Evolutionary conservation across 2,329 filamentous ascomycete species (phyloP).

Genomic region (Cladosporium sp.): DNA sequence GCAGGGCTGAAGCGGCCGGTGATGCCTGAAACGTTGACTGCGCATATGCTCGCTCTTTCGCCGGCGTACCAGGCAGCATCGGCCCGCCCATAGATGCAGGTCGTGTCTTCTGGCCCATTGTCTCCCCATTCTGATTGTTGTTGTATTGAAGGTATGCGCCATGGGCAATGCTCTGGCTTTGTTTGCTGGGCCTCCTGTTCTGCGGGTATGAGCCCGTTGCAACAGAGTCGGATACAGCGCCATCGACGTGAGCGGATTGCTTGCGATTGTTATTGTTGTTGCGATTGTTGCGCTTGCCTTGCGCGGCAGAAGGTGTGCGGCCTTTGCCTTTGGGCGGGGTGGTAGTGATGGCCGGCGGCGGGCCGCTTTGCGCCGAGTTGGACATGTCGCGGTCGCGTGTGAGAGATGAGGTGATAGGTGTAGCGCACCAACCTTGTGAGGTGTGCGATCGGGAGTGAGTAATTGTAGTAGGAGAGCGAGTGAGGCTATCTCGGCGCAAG

Average conservation of each 20-base stretch:
- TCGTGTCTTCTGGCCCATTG: conserved; percentile 36
- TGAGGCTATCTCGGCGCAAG: conserved; percentile 29
- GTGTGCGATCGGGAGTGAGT: conserved; percentile 11
- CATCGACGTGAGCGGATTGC: conserved; percentile 23
- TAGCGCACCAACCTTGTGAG: neutral
- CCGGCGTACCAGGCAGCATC: conserved; percentile 44
- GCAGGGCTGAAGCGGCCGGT: conserved; percentile 84
- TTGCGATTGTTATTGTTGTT: conserved; percentile 33
- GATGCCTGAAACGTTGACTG: conserved; percentile 95
- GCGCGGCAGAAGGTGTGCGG: conserved; percentile 29
- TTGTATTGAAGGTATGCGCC: conserved; percentile 22
- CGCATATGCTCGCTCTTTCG: conserved; percentile 68
- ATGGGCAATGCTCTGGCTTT: conserved; percentile 8
- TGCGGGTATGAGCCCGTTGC: conserved; percentile 8
- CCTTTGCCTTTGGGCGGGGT: conserved; percentile 24
- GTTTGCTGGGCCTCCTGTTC: conserved; percentile 7
- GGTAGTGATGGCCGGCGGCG: conserved; percentile 29
- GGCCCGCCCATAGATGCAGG: conserved; percentile 48
- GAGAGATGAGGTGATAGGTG: neutral
- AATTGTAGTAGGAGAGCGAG: neutral
- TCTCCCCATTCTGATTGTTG: conserved; percentile 28
- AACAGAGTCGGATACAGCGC: conserved; percentile 19
- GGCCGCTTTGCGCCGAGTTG: conserved; percentile 23
- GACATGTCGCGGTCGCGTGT: conserved; percentile 14
- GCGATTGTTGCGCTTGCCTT: conserved; percentile 37